Evolutionary conservation across 2,329 filamentous ascomycete species (phyloP).

Genomic region (Didymella lethalis): DNA sequence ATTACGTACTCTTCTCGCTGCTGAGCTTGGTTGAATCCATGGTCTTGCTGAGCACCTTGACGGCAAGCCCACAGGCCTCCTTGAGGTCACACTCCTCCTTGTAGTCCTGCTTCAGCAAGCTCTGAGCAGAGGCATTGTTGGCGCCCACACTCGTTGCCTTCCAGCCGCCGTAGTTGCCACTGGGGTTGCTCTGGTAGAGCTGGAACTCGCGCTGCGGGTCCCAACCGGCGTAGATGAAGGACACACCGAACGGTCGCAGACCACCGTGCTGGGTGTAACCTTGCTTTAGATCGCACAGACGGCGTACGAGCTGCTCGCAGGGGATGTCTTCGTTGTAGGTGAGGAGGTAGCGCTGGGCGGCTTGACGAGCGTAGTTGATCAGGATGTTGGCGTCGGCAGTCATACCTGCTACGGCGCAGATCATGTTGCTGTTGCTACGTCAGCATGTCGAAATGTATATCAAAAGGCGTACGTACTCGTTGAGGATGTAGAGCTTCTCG

Average conservation of each 20-base stretch:
- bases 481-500: conserved; percentile 99
- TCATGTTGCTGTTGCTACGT: conserved; percentile 83
- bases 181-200: conserved; percentile 98
- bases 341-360: conserved; percentile 94
- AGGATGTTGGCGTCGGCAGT: conserved; percentile 99
- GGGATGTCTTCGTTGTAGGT: conserved; percentile 99
- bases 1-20: conserved; percentile 91
- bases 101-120: conserved; percentile 98
- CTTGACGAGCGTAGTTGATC: conserved; percentile 98
- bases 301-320: conserved; percentile 96
- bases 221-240: conserved; percentile 99
- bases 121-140: conserved; percentile 97
- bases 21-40: conserved; percentile 99
- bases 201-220: conserved; percentile 97
- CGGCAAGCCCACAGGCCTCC: conserved; percentile 95
- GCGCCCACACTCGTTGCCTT: conserved; percentile 98
- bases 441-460: conserved; percentile 1
- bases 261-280: conserved; percentile 99
- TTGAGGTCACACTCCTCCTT: conserved; percentile 97
- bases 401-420: conserved; percentile 98
- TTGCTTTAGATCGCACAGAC: conserved; percentile 97
- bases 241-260: conserved; percentile 96
- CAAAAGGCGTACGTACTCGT: conserved; percentile 72
- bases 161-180: conserved; percentile 98
- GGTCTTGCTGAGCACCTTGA: conserved; percentile 99